These are phyloP conservation scores for Ophiostoma ips DNA, from an alignment of 2,329 filamentous ascomycete species.

Conservation along the genomic window DNA sequence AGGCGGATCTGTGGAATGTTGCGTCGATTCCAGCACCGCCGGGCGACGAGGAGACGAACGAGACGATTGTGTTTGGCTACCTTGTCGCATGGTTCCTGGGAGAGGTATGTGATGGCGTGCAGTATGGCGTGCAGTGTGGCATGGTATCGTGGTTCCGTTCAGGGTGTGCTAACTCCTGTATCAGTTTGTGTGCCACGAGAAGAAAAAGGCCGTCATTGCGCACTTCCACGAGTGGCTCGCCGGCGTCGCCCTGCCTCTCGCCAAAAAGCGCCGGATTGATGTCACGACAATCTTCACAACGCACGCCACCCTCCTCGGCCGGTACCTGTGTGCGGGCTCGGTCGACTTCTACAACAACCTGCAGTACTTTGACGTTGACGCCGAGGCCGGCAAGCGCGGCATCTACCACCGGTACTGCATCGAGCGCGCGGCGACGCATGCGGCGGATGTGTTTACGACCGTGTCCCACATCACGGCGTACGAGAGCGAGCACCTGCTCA, in stretches of 20 bases:
- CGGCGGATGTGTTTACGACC: conserved; percentile 93
- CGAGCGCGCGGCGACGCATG: conserved; percentile 81
- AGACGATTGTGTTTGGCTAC: conserved; percentile 95
- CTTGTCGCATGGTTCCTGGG: conserved; percentile 95
- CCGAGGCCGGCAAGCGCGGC: conserved; percentile 91
- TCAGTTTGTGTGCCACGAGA: conserved; percentile 88
- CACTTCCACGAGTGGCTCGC: conserved; percentile 99
- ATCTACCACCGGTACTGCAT: conserved; percentile 99
- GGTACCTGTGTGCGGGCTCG: conserved; percentile 91
- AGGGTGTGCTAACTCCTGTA: background rate
- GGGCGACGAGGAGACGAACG: conserved; percentile 88
- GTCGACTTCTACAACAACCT: conserved; percentile 99
- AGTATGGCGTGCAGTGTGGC: no score
- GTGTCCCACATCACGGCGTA: conserved; percentile 98
- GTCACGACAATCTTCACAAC: conserved; percentile 98
- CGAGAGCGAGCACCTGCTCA: conserved; percentile 92
- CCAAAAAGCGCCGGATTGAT: conserved; percentile 89
- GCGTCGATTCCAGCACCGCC: conserved; percentile 89
- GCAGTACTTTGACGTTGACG: conserved; percentile 90
- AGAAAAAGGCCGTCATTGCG: conserved; percentile 80
- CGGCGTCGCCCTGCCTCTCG: conserved; percentile 80
- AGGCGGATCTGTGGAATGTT: conserved; percentile 84
- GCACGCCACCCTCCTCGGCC: conserved; percentile 85
- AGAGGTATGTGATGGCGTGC: conserved; percentile 66
- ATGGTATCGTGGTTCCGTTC: no score